Percentiles rank a stretch among this genome's conserved stretches.
Evolutionary conservation across 805 yeast genomes (phyloP).

Genomic region (Myxozyma udenii): DNA sequence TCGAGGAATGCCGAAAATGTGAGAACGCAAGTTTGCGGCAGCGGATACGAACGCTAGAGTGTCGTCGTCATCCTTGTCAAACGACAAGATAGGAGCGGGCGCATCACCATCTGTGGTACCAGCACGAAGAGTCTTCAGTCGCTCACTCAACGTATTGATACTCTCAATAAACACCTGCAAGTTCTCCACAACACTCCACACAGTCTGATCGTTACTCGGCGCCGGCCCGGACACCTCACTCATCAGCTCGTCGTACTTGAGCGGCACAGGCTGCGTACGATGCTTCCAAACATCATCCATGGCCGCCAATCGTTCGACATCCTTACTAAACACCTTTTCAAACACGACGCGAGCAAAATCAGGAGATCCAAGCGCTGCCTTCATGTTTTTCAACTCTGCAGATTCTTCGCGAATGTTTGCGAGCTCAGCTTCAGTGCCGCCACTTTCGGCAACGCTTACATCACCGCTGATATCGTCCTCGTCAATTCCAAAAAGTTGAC

Average conservation of each 20-base stretch:
- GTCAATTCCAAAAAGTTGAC: constrained; percentile 60
- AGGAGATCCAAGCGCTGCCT: constrained; percentile 36
- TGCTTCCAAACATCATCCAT: constrained; percentile 78
- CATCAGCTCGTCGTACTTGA: constrained; percentile 39
- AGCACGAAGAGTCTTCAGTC: constrained; percentile 40
- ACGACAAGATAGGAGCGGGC: constrained; percentile 39
- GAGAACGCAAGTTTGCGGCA: constrained; percentile 74
- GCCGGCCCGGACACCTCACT: constrained; percentile 30
- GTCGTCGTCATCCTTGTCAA: constrained; percentile 94
- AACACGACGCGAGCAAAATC: constrained; percentile 39
- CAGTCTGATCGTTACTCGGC: constrained; percentile 41
- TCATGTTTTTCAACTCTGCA: constrained; percentile 39
- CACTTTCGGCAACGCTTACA: constrained; percentile 59
- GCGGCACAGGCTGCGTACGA: constrained; percentile 64
- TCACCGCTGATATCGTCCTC: constrained; percentile 52
- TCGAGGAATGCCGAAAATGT: constrained; percentile 62
- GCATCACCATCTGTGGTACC: constrained; percentile 44
- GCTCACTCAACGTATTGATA: constrained; percentile 48
- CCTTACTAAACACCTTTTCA: constrained; percentile 59
- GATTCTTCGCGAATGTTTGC: constrained; percentile 38
- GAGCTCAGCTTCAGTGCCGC: constrained; percentile 50
- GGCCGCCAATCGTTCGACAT: constrained; percentile 66
- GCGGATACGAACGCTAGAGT: constrained; percentile 85
- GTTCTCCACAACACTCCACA: constrained; percentile 65
- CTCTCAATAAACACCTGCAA: constrained; percentile 55